Conservation (phyloP, 805 yeast species). For the Starmerella apis region DNA sequence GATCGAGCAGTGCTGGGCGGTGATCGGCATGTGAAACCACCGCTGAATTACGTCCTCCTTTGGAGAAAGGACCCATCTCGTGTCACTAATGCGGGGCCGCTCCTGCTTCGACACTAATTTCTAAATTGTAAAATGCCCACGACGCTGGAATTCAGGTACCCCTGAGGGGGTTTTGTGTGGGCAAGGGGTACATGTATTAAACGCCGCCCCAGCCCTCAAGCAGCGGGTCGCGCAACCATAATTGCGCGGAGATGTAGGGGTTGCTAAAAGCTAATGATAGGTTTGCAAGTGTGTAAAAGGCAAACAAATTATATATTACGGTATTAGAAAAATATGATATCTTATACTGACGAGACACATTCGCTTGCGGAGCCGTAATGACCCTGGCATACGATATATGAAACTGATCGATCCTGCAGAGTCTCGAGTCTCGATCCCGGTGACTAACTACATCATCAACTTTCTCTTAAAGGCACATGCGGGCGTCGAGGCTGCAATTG, state of each 20-base stretch:
- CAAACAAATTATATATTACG: too few species aligned
- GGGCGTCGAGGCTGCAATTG: too few species aligned
- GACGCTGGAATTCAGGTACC: background rate
- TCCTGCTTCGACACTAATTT: background rate
- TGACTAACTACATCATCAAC: background rate
- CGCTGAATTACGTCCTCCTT: slow-evolving; percentile 17
- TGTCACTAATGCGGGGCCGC: background rate
- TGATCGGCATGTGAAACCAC: slow-evolving; percentile 20
- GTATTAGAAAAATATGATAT: too few species aligned
- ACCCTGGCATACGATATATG: background rate
- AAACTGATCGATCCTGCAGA: slow-evolving; percentile 1
- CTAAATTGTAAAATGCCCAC: background rate
- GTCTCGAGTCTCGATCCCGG: too few species aligned
- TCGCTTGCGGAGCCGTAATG: background rate
- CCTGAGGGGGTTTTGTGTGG: background rate
- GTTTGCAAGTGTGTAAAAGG: background rate
- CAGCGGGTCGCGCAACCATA: background rate
- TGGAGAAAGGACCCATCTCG: slow-evolving; percentile 6
- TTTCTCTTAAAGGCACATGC: background rate
- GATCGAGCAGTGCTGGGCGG: slow-evolving; percentile 11
- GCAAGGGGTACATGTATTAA: background rate
- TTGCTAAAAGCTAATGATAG: too few species aligned
- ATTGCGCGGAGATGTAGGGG: background rate
- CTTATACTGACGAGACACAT: background rate
- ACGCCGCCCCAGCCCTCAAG: background rate